Conservation (phyloP, 495 filamentous ascomycete genomes). For the Penicillium roqueforti region DNA sequence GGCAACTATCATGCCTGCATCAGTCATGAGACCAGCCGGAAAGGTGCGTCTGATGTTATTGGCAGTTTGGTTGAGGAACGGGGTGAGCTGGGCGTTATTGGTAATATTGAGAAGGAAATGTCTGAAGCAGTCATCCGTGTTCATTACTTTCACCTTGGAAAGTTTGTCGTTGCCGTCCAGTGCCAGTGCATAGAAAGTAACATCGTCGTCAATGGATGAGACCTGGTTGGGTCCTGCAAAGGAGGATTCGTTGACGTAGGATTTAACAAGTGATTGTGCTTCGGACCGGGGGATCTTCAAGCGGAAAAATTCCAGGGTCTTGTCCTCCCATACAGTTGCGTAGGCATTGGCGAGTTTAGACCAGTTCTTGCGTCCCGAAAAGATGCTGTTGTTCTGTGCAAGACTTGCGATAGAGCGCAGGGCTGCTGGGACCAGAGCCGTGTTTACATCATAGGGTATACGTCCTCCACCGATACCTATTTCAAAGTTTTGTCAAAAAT, state of each 20-base stretch:
- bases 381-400: constrained; percentile 19
- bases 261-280: constrained; percentile 42
- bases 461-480: constrained; percentile 55
- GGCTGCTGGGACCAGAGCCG: constrained; percentile 57
- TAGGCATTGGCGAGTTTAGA: no score
- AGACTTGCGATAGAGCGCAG: constrained; percentile 54
- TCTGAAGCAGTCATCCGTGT: constrained; percentile 23
- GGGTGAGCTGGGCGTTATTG: no score
- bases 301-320: constrained; percentile 56
- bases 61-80: no score
- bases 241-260: constrained; percentile 37
- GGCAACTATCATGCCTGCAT: constrained; percentile 54
- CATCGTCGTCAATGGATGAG: constrained; percentile 37
- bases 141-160: constrained; percentile 54
- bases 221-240: constrained; percentile 42
- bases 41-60: constrained; percentile 28
- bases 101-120: no score
- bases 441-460: constrained; percentile 64
- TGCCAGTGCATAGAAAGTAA: constrained; percentile 53
- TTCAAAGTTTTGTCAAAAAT: constrained; percentile 3
- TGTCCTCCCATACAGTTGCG: constrained; percentile 58
- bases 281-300: constrained; percentile 32
- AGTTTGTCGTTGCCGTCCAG: constrained; percentile 52
- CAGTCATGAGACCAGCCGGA: constrained; percentile 55
- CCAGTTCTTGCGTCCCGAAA: no score